phyloP scores from a whole-genome alignment of 345 rosid genomes.

The Gossypium ekmanianum region DNA sequence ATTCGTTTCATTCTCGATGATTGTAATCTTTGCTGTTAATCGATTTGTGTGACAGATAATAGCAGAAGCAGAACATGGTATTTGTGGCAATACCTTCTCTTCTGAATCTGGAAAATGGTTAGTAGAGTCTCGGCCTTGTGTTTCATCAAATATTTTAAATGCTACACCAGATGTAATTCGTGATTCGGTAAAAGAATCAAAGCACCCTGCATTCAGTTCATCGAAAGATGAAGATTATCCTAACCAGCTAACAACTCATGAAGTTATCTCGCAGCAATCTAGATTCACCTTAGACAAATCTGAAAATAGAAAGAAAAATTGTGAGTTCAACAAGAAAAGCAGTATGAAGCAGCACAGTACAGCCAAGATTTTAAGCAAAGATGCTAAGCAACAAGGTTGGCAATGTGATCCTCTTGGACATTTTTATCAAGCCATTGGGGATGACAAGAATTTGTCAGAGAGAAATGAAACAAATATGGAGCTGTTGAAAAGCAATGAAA shows the following conservation, averaged over 20 bases:
- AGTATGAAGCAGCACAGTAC: conserved; percentile 8
- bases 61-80: conserved; percentile 30
- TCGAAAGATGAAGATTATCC: conserved; percentile 5
- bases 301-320: conserved; percentile 8
- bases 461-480: background rate
- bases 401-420: background rate
- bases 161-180: background rate
- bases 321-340: background rate
- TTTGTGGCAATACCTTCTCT: background rate
- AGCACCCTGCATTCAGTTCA: background rate
- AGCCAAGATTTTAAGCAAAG: background rate
- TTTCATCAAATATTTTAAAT: background rate
- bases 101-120: conserved; percentile 14
- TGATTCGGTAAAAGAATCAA: conserved; percentile 4
- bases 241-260: background rate
- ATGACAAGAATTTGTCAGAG: background rate
- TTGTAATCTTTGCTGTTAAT: background rate
- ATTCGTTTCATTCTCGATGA: background rate
- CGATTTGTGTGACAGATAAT: conserved; percentile 30
- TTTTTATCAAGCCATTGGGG: background rate
- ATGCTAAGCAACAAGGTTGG: background rate
- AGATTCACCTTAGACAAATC: conserved; percentile 4
- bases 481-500: background rate
- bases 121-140: background rate
- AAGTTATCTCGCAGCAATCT: conserved; percentile 10